These are phyloP conservation scores for Edaphochlamys debaryana DNA, from an alignment of 139 green algal species.

Conservation along the genomic window DNA sequence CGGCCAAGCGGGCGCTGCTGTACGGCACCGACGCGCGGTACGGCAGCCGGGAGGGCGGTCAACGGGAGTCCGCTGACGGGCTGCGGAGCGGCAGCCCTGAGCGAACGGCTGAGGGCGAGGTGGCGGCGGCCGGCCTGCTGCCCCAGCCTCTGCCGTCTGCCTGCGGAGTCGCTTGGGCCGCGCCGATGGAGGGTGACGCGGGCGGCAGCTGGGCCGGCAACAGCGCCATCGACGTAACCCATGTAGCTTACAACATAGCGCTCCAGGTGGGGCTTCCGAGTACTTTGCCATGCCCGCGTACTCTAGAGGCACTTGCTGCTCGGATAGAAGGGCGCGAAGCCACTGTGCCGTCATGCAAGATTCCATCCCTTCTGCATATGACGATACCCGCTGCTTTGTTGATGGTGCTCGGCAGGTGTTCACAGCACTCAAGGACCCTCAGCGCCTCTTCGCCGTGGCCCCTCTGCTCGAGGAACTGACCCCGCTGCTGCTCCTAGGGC, in stretches of 20 bases:
- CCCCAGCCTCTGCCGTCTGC: no score
- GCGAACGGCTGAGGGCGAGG: no score
- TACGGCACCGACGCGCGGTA: conserved; percentile 41
- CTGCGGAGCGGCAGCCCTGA: no score
- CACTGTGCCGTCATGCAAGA: no score
- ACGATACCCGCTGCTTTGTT: no score
- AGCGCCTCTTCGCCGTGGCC: conserved; percentile 48
- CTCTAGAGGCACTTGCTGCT: no score
- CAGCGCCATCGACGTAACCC: conserved; percentile 33
- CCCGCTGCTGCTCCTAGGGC: conserved; percentile 46
- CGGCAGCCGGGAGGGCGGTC: background rate
- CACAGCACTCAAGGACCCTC: conserved; percentile 37
- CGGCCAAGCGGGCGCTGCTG: conserved; percentile 46
- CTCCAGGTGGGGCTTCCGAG: conserved; percentile 34
- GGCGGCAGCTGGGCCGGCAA: background rate
- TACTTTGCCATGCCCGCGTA: no score
- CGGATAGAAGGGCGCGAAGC: no score
- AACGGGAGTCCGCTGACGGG: no score
- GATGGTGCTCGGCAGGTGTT: conserved; percentile 50
- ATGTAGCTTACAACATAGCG: conserved; percentile 25
- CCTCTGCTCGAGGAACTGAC: conserved; percentile 56
- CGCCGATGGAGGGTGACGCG: background rate
- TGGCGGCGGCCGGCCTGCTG: no score
- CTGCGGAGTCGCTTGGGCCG: no score
- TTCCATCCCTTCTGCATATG: background rate